A percentile compares a stretch with the other conserved stretches of the same genome.
Conservation (phyloP, 352 stramenopile species). For the Pythium vanterpoolii region DNA sequence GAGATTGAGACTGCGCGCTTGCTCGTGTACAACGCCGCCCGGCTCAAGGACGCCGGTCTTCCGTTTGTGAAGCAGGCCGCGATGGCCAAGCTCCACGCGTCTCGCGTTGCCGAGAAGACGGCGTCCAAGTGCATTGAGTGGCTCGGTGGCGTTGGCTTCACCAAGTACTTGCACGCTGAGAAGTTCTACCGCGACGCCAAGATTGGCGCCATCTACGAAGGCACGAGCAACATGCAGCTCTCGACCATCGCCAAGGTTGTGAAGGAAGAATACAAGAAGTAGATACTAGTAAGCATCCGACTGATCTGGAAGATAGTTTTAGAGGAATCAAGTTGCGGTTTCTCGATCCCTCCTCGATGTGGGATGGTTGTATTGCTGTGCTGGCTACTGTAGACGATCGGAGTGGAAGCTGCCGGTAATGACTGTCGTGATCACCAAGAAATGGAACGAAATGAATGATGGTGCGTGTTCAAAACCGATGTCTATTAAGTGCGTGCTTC, state of each 20-base stretch:
- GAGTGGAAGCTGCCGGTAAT: too few relatives aligned
- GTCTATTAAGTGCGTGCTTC: too few relatives aligned
- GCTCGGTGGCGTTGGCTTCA: conserved; percentile 95
- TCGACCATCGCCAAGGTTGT: conserved; percentile 91
- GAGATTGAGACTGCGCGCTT: conserved; percentile 93
- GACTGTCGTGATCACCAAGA: too few relatives aligned
- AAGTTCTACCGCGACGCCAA: conserved; percentile 98
- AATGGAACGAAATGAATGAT: too few relatives aligned
- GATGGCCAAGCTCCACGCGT: conserved; percentile 96
- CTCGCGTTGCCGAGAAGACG: conserved; percentile 93
- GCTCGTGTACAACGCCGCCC: conserved; percentile 94
- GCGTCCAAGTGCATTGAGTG: conserved; percentile 96
- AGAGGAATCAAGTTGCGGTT: too few relatives aligned
- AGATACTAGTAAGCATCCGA: too few relatives aligned
- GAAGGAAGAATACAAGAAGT: conserved; percentile 86
- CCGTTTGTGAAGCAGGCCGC: conserved; percentile 97
- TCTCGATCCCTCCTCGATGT: too few relatives aligned
- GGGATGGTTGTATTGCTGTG: too few relatives aligned
- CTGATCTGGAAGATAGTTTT: too few relatives aligned
- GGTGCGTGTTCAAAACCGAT: too few relatives aligned
- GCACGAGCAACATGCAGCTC: conserved; percentile 97
- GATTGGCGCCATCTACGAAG: conserved; percentile 97
- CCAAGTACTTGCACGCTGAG: conserved; percentile 91
- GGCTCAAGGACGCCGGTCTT: conserved; percentile 91
- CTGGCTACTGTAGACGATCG: too few relatives aligned